Evolutionary conservation across 139 green algal genomes (phyloP).

Genomic region (Tetraselmis striata): DNA sequence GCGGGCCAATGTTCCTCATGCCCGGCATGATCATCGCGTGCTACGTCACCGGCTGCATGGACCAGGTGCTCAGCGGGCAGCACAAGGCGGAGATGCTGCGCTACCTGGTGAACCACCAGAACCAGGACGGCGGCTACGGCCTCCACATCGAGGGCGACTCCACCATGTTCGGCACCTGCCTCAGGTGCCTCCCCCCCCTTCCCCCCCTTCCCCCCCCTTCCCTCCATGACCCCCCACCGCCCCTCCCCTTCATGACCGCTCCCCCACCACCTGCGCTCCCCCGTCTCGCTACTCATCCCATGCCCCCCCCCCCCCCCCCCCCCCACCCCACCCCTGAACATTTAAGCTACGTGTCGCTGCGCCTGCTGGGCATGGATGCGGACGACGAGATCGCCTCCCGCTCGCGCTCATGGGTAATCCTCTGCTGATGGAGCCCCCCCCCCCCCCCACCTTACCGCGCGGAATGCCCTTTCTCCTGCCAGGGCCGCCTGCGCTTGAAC

Average conservation of each 20-base stretch:
- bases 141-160: slow-evolving; percentile 94
- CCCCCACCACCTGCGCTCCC: too few relatives aligned
- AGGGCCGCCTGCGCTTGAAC: background rate
- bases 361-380: slow-evolving; percentile 57
- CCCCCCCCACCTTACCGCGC: background rate
- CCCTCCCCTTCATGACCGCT: too few relatives aligned
- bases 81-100: slow-evolving; percentile 70
- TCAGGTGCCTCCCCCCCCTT: slow-evolving; percentile 49
- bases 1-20: slow-evolving; percentile 98
- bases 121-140: slow-evolving; percentile 90
- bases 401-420: slow-evolving; percentile 65
- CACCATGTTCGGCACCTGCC: slow-evolving; percentile 97
- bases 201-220: background rate
- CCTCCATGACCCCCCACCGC: slow-evolving; percentile 7
- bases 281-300: background rate
- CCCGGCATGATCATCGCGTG: slow-evolving; percentile 87
- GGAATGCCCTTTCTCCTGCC: background rate
- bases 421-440: too few relatives aligned
- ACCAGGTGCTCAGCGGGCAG: slow-evolving; percentile 61
- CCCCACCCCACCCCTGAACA: too few relatives aligned
- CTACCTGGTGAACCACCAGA: slow-evolving; percentile 95
- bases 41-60: slow-evolving; percentile 68
- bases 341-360: slow-evolving; percentile 65
- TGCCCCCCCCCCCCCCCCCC: background rate
- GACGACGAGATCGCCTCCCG: slow-evolving; percentile 34